Evolutionary conservation across 345 rosid species (phyloP), one percentile per base, ranked within the genome.

Genomic region (Arabidopsis suecica): DNA sequence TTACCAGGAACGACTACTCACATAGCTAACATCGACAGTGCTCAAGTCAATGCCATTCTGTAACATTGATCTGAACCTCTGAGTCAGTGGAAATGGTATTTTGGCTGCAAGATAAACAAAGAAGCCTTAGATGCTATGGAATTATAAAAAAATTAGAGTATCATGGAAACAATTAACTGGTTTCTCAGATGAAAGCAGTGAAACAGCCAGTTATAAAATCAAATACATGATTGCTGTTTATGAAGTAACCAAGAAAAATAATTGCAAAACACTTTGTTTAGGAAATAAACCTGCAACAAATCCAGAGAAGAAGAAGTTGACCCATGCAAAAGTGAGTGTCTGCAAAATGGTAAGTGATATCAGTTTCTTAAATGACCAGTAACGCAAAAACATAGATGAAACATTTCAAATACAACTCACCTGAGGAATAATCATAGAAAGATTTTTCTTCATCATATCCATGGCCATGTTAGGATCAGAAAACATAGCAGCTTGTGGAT

Each of bases 361-460:
- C 18, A 75, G 74, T 57, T 65, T 65, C 58, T n/a, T 10, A 54
- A 44, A 37, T 56, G 1, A 49, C 51, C 23, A 74, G 68, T 16
- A 54, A 44, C 44, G 5, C 1, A 3, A 78, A 55, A 41, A 83
- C 45, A 68, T 1, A 33, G 6, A 61, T 2, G 61, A 69, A 47
- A 23, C 20, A 9, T 10, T 8, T 5, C 44, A 45, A 60, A 49
- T 28, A n/a, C 28, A 61, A 70, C 54, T 44, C 64, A 96, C 98
- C 98, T 96, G 99, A 8, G 99, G 99, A 58, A 96, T 86, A 76
- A 96, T 93, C 99, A 93, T 93, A 0, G 99, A 96, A 71, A 96
- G 96, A 78, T 96, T 93, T 74, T 96, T 93, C 90, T 96, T 96
- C 99, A 96, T 93, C 97, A 96, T 96, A 73, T 93, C 99, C 99